These are phyloP conservation scores for Blastobotrys robertii DNA, from an alignment of 805 yeast genomes.

Conservation along the genomic window DNA sequence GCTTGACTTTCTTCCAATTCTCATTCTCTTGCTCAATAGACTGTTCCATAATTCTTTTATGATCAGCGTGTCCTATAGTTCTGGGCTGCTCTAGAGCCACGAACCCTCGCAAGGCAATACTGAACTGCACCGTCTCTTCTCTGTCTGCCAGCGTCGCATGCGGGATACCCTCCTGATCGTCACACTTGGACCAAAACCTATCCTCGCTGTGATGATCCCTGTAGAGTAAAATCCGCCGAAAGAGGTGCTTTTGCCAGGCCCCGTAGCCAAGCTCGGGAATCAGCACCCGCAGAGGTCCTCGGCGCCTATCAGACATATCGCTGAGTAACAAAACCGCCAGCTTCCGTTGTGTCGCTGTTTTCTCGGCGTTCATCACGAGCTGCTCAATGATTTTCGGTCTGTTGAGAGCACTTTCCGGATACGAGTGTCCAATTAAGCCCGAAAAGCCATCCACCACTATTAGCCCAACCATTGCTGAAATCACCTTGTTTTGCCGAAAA, in stretches of 20 bases:
- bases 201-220: constrained; percentile 2
- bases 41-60: too few species aligned
- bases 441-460: constrained; percentile 6
- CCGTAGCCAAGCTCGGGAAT: constrained; percentile 9
- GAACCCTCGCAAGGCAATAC: too few species aligned
- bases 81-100: too few species aligned
- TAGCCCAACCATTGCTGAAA: constrained; percentile 2
- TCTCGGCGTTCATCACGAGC: too few species aligned
- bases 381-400: too few species aligned
- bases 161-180: not conserved
- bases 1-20: too few species aligned
- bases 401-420: too few species aligned
- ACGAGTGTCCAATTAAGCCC: too few species aligned
- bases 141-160: not conserved
- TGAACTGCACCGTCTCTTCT: not conserved
- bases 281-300: not conserved
- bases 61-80: too few species aligned
- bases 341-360: not conserved
- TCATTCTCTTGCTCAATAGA: too few species aligned
- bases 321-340: constrained; percentile 1
- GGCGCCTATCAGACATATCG: not conserved
- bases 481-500: not conserved
- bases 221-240: constrained; percentile 3
- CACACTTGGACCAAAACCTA: not conserved
- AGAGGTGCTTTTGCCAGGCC: constrained; percentile 4